phyloP scores from a whole-genome alignment of 805 yeast species.

The Saturnispora diversa region DNA sequence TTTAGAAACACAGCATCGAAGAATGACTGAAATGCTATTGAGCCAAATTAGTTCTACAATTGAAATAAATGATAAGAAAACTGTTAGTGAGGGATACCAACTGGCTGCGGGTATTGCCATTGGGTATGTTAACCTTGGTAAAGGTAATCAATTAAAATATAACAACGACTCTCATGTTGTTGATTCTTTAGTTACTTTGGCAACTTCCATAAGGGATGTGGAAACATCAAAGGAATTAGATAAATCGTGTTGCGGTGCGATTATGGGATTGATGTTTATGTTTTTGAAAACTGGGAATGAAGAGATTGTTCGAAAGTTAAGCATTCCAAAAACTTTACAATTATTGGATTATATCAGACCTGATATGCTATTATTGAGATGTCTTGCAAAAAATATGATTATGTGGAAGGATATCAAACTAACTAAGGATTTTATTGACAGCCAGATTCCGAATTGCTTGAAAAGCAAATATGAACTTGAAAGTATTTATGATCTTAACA shows the following conservation, averaged over 20 bases:
- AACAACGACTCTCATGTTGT: conserved; percentile 53
- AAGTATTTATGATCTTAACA: conserved; percentile 34
- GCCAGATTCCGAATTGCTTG: conserved; percentile 45
- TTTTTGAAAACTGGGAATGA: conserved; percentile 59
- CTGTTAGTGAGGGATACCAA: conserved; percentile 71
- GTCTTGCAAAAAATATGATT: conserved; percentile 55
- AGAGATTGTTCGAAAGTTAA: conserved; percentile 52
- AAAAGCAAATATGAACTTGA: conserved; percentile 25
- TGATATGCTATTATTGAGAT: conserved; percentile 59
- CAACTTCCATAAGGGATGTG: conserved; percentile 53
- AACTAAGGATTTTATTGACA: conserved; percentile 46
- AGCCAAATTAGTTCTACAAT: conserved; percentile 57
- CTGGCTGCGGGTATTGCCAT: conserved; percentile 82
- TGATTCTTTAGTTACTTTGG: conserved; percentile 50
- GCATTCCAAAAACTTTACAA: conserved; percentile 51
- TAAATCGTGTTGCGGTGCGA: conserved; percentile 64
- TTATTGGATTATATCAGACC: conserved; percentile 70
- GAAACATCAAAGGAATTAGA: conserved; percentile 52
- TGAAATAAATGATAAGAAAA: conserved; percentile 44
- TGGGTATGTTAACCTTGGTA: conserved; percentile 77
- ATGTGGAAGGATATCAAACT: conserved; percentile 60
- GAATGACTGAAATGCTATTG: conserved; percentile 74
- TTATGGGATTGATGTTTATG: conserved; percentile 66
- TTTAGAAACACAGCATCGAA: conserved; percentile 65
- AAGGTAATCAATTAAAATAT: conserved; percentile 48